These are phyloP conservation scores for Hondaea fermentalgiana DNA, from an alignment of 108 stramenopile species.

Conservation along the genomic window DNA sequence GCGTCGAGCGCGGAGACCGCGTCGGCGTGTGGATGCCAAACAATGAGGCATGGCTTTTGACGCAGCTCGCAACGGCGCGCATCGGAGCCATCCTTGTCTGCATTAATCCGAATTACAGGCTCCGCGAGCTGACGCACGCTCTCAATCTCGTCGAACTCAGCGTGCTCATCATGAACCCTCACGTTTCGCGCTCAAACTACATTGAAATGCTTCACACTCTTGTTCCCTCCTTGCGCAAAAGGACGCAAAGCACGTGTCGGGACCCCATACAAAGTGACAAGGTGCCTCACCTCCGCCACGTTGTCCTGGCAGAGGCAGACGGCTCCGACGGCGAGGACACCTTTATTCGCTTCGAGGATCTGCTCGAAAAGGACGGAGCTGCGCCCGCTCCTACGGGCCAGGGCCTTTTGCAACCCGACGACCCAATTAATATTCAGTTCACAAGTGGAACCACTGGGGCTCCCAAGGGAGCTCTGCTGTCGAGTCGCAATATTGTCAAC, in stretches of 20 bases:
- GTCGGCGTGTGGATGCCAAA: constrained; percentile 25
- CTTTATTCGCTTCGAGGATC: background rate
- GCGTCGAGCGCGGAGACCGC: constrained; percentile 12
- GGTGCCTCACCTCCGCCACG: background rate
- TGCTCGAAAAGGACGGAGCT: background rate
- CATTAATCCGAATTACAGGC: constrained; percentile 8
- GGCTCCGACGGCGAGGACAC: background rate
- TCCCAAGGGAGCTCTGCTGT: constrained; percentile 17
- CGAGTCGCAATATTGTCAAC: constrained; percentile 5
- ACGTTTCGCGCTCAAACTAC: background rate
- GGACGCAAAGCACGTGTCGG: background rate
- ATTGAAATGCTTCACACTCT: background rate
- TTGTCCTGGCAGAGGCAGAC: background rate
- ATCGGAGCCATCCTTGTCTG: constrained; percentile 4
- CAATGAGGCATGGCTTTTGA: constrained; percentile 2
- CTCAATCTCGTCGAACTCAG: constrained; percentile 5
- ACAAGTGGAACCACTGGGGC: constrained; percentile 13
- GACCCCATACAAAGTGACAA: background rate
- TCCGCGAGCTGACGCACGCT: constrained; percentile 17
- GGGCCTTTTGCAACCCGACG: background rate
- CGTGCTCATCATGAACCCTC: background rate
- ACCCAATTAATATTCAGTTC: constrained; percentile 17
- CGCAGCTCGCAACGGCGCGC: background rate
- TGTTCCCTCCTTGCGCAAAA: background rate
- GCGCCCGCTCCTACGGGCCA: background rate